Percentiles rank a stretch among this genome's conserved stretches.
Conservation (phyloP, 2,329 filamentous ascomycete genomes). For the Colletotrichum musicola region DNA sequence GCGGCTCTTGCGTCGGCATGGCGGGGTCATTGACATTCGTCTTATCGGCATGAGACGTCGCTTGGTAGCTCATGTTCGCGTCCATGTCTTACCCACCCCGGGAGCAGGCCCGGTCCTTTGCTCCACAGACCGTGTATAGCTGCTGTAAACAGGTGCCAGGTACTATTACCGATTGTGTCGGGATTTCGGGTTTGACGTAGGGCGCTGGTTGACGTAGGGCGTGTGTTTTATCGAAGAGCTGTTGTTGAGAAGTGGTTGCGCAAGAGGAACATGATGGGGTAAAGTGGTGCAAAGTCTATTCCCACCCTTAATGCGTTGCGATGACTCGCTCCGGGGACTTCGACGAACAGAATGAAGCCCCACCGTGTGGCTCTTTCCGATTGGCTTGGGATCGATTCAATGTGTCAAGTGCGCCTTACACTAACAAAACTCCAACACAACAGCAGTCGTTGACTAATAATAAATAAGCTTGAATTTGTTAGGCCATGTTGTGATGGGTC, state of each 20-base stretch:
- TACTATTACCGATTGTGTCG: too few relatives aligned
- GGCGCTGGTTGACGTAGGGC: not conserved
- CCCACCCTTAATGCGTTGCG: constrained; percentile 7
- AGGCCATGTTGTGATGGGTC: not conserved
- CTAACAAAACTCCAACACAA: constrained; percentile 4
- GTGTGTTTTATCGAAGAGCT: not conserved
- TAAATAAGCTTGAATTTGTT: not conserved
- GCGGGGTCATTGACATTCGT: not conserved
- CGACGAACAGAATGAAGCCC: not conserved
- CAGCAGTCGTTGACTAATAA: not conserved
- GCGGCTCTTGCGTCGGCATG: not conserved
- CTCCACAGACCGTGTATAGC: not conserved
- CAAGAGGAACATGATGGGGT: constrained; percentile 3
- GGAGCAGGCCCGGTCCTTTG: not conserved
- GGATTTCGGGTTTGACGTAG: not conserved
- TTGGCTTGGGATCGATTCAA: not conserved
- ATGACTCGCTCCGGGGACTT: constrained; percentile 1
- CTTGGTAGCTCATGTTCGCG: not conserved
- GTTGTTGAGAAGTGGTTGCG: constrained; percentile 2
- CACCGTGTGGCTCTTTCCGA: constrained; percentile 4
- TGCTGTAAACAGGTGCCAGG: not conserved
- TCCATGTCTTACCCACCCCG: not conserved
- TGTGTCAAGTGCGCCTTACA: constrained; percentile 37
- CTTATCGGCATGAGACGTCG: not conserved
- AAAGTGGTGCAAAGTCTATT: constrained; percentile 16